Conservation (phyloP, 148 eudicot species). For the Amaranthus hypochondriacus region DNA sequence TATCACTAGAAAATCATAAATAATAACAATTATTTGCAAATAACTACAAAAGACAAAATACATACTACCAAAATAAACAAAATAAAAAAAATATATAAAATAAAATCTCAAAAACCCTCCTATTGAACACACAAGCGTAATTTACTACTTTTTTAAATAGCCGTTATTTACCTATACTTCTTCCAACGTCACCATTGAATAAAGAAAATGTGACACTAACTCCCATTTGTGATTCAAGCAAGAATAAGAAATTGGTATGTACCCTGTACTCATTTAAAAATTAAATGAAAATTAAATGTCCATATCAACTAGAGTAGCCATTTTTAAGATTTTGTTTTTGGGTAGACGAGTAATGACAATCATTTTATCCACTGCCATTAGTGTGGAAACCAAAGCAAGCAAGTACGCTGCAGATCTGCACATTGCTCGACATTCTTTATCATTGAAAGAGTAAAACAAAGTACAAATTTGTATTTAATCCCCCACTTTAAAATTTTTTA, state of each 20-base stretch:
- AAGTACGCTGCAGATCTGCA: conserved; percentile 9
- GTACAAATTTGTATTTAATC: conserved; percentile 10
- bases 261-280: no score
- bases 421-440: conserved; percentile 18
- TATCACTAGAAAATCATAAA: no score
- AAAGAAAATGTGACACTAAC: not conserved
- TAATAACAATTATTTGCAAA: no score
- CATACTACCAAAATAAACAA: not conserved
- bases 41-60: no score
- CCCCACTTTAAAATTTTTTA: no score
- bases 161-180: not conserved
- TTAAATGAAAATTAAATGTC: no score
- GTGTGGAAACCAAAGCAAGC: not conserved
- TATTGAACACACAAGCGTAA: not conserved
- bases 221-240: no score
- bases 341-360: not conserved
- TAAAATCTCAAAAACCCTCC: not conserved
- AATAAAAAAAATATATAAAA: conserved; percentile 13
- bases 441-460: not conserved
- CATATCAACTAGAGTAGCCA: no score
- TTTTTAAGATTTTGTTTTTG: not conserved
- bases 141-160: not conserved
- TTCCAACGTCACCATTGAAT: conserved; percentile 5
- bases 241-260: no score
- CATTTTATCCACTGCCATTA: not conserved